These are phyloP conservation scores for Pleurotus platypus DNA, from an alignment of 768 basidiomycete genomes.

Conservation along the genomic window DNA sequence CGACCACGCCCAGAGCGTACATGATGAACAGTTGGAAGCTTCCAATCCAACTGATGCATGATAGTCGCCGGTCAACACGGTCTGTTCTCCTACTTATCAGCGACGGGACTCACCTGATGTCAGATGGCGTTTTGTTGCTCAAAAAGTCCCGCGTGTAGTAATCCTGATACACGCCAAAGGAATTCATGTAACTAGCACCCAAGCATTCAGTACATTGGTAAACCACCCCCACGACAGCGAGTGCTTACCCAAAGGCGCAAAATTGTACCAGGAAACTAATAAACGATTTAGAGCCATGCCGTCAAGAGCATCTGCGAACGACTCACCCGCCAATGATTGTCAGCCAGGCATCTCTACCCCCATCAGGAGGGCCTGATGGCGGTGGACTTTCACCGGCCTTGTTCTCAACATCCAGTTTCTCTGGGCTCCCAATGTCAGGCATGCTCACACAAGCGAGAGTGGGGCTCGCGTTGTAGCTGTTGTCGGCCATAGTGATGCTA, in stretches of 20 bases:
- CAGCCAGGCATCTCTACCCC: constrained; percentile 37
- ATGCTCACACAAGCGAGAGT: constrained; percentile 3
- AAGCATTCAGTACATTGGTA: constrained; percentile 7
- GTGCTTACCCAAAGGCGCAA: constrained; percentile 39
- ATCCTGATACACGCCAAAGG: constrained; percentile 48
- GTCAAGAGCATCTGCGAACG: background rate
- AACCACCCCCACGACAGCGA: no score
- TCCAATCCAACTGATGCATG: constrained; percentile 24
- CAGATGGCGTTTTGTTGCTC: constrained; percentile 34
- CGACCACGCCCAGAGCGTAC: constrained; percentile 20
- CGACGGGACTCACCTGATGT: constrained; percentile 31
- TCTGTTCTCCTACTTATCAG: background rate
- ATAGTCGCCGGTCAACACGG: no score
- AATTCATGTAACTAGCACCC: constrained; percentile 36
- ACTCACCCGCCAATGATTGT: constrained; percentile 43
- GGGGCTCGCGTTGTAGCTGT: constrained; percentile 3
- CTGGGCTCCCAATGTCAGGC: background rate
- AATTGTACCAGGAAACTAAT: constrained; percentile 40
- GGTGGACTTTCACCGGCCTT: background rate
- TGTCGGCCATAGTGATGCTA: background rate
- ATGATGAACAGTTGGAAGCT: constrained; percentile 32
- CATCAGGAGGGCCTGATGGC: constrained; percentile 23
- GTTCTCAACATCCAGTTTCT: background rate
- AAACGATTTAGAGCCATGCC: background rate
- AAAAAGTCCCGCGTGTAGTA: constrained; percentile 40